A percentile compares a stretch with the other conserved stretches of the same genome.
These are phyloP conservation scores for Kodamaea restingae DNA, from an alignment of 805 yeast genomes.

Conservation along the genomic window DNA sequence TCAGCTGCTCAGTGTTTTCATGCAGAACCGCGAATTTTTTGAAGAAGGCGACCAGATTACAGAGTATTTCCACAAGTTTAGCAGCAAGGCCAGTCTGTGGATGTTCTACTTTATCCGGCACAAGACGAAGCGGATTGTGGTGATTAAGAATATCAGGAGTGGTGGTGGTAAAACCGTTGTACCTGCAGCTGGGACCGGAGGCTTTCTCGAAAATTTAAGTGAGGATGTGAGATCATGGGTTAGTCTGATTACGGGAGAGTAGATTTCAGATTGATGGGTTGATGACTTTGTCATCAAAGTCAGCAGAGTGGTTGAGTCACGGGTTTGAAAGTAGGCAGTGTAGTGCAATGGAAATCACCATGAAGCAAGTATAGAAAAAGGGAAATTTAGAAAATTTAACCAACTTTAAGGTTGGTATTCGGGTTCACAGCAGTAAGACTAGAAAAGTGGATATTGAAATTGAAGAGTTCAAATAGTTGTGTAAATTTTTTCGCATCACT, in stretches of 20 bases:
- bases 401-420: no score
- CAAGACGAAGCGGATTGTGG: constrained; percentile 27
- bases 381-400: no score
- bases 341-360: no score
- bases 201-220: constrained; percentile 39
- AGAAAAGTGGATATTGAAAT: no score
- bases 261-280: not conserved
- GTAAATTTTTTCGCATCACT: no score
- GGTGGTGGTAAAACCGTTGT: constrained; percentile 13
- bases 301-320: no score
- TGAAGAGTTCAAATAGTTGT: no score
- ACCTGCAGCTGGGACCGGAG: constrained; percentile 20
- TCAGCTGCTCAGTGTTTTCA: constrained; percentile 30
- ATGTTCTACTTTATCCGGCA: constrained; percentile 36
- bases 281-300: no score
- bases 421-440: no score
- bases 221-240: constrained; percentile 42
- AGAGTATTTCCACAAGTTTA: constrained; percentile 41
- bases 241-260: not conserved
- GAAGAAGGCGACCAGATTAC: constrained; percentile 14
- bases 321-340: no score
- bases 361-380: no score
- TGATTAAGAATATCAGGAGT: constrained; percentile 32
- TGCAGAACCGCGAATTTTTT: constrained; percentile 23
- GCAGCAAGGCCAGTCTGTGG: constrained; percentile 38